These are phyloP conservation scores for Aspergillus sp. DNA, from an alignment of 2,329 filamentous ascomycete genomes.

Conservation along the genomic window DNA sequence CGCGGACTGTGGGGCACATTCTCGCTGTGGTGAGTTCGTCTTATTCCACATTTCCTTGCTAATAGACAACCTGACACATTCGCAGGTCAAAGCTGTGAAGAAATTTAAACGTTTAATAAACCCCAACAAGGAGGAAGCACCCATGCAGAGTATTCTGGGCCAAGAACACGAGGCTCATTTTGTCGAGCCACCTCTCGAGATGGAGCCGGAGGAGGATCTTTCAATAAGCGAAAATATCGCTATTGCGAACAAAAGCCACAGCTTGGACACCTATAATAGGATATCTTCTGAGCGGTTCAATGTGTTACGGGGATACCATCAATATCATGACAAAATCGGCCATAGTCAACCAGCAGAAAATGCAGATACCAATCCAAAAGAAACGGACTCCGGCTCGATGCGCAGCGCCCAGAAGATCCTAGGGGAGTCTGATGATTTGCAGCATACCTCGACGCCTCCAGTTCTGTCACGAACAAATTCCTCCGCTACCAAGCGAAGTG, in stretches of 20 bases:
- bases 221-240: conserved; percentile 11
- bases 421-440: conserved; percentile 12
- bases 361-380: conserved; percentile 12
- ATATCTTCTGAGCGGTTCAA: conserved; percentile 42
- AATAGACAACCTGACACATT: conserved; percentile 1
- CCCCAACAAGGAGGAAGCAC: conserved; percentile 41
- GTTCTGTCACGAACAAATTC: conserved; percentile 21
- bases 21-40: conserved; percentile 60
- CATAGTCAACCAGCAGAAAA: conserved; percentile 4
- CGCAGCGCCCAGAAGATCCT: conserved; percentile 11
- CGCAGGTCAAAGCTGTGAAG: conserved; percentile 77
- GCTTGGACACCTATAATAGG: conserved; percentile 44
- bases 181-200: conserved; percentile 50
- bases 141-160: conserved; percentile 53
- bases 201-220: conserved; percentile 34
- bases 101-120: conserved; percentile 73
- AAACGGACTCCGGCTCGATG: conserved; percentile 20
- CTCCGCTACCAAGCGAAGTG: conserved; percentile 28
- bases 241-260: conserved; percentile 13
- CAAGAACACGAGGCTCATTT: conserved; percentile 46
- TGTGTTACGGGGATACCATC: conserved; percentile 48
- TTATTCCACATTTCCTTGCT: background rate
- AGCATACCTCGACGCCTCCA: conserved; percentile 15
- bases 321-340: conserved; percentile 6
- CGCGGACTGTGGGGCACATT: conserved; percentile 76